Evolutionary conservation across 2,329 filamentous ascomycete genomes (phyloP).

Genomic region (Chaetomium sp.): DNA sequence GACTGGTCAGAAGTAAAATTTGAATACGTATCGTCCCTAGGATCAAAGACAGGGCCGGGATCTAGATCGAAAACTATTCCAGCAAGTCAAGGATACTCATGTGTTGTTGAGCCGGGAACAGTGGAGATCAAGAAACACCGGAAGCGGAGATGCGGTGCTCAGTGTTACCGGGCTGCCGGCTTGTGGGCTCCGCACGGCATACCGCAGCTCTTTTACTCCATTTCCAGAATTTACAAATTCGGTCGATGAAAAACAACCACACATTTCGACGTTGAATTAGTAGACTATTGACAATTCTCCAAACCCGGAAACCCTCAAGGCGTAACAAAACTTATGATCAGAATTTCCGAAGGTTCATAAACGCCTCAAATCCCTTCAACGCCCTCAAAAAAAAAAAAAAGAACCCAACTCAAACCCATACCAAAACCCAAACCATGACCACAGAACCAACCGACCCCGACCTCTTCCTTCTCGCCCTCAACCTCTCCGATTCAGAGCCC

Average conservation of each 20-base stretch:
- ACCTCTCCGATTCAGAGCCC: slow-evolving; percentile 31
- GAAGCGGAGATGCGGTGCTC: slow-evolving; percentile 1
- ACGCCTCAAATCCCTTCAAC: too few species aligned
- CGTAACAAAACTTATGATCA: too few species aligned
- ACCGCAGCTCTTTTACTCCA: neutral
- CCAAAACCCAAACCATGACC: slow-evolving; percentile 23
- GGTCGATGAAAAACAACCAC: neutral
- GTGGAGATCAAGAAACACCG: slow-evolving; percentile 4
- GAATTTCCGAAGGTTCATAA: too few species aligned
- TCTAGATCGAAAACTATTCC: too few species aligned
- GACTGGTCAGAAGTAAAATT: too few species aligned
- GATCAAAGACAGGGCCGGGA: too few species aligned
- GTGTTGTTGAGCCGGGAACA: neutral
- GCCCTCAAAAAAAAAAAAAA: neutral
- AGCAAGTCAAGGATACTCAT: too few species aligned
- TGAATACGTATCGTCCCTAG: too few species aligned
- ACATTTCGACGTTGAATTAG: neutral
- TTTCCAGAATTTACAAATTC: neutral
- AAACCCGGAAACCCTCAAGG: too few species aligned
- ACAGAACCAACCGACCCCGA: slow-evolving; percentile 27
- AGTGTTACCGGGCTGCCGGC: neutral
- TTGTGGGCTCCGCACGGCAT: slow-evolving; percentile 3
- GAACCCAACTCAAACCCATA: neutral
- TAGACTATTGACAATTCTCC: too few species aligned
- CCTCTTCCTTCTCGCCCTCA: slow-evolving; percentile 35